phyloP scores from a whole-genome alignment of 805 yeast species.

The Lipomyces starkeyi region DNA sequence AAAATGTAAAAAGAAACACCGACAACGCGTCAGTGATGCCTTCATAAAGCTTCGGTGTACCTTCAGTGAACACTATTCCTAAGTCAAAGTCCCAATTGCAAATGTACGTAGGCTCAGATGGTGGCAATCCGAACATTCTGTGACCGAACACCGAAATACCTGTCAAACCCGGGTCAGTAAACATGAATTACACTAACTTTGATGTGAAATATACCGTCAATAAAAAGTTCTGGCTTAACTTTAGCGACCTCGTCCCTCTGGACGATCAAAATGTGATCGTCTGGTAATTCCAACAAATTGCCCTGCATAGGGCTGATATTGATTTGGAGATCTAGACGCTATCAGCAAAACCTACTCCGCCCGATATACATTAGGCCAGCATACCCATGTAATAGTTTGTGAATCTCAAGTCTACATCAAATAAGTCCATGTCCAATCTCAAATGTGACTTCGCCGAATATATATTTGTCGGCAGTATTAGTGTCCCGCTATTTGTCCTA shows the following conservation, averaged over 20 bases:
- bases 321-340: constrained; percentile 63
- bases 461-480: constrained; percentile 73
- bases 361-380: constrained; percentile 3
- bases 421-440: constrained; percentile 64
- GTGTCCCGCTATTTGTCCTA: constrained; percentile 69
- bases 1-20: constrained; percentile 66
- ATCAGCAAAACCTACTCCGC: constrained; percentile 15
- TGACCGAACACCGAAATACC: constrained; percentile 74
- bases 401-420: constrained; percentile 82
- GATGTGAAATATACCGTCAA: constrained; percentile 54
- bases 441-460: constrained; percentile 69
- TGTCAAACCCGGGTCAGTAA: background rate
- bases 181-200: background rate
- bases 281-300: constrained; percentile 43
- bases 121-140: constrained; percentile 91
- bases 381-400: constrained; percentile 87
- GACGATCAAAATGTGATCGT: constrained; percentile 41
- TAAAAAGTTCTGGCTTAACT: constrained; percentile 51
- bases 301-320: constrained; percentile 62
- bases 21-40: constrained; percentile 52
- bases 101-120: constrained; percentile 82
- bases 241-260: constrained; percentile 35
- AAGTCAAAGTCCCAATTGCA: constrained; percentile 88
- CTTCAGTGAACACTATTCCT: constrained; percentile 62
- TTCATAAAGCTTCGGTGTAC: constrained; percentile 55